phyloP scores from a whole-genome alignment of 805 yeast species.

The Wickerhamiella dianesei region DNA sequence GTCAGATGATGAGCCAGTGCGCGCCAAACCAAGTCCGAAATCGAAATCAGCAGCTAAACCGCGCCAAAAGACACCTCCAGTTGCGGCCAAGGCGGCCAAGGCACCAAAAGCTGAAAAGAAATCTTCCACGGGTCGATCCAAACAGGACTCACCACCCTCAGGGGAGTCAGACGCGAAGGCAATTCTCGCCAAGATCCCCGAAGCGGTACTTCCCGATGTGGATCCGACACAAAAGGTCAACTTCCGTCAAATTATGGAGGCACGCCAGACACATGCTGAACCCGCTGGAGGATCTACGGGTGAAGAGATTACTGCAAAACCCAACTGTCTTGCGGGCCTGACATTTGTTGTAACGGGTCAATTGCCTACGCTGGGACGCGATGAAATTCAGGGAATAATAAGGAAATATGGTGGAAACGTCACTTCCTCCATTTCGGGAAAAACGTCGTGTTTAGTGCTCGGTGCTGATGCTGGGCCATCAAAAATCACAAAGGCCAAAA shows the following conservation, averaged over 20 bases:
- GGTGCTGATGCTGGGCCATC: slow-evolving; percentile 97
- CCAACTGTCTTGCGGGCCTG: slow-evolving; percentile 75
- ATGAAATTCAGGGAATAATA: slow-evolving; percentile 60
- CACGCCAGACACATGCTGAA: slow-evolving; percentile 12
- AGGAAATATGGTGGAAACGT: slow-evolving; percentile 85
- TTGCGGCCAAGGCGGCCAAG: too few species aligned
- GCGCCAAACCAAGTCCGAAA: background rate
- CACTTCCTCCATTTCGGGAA: slow-evolving; percentile 64
- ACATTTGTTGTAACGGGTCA: slow-evolving; percentile 91
- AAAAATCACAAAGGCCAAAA: slow-evolving; percentile 70
- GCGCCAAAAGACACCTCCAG: too few species aligned
- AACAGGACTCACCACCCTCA: background rate
- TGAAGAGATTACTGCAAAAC: slow-evolving; percentile 38
- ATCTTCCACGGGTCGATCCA: background rate
- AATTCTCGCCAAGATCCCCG: slow-evolving; percentile 51
- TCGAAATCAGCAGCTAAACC: too few species aligned
- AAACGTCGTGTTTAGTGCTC: slow-evolving; percentile 76
- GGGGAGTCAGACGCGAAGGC: background rate
- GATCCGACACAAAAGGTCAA: slow-evolving; percentile 39
- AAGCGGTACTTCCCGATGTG: slow-evolving; percentile 47
- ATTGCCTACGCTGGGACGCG: slow-evolving; percentile 66
- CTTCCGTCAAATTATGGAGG: slow-evolving; percentile 41
- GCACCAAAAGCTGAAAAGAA: too few species aligned
- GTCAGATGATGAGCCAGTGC: background rate
- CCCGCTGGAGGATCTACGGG: background rate